Conservation (phyloP, 2,329 filamentous ascomycete species). For the Fusarium torulosum region DNA sequence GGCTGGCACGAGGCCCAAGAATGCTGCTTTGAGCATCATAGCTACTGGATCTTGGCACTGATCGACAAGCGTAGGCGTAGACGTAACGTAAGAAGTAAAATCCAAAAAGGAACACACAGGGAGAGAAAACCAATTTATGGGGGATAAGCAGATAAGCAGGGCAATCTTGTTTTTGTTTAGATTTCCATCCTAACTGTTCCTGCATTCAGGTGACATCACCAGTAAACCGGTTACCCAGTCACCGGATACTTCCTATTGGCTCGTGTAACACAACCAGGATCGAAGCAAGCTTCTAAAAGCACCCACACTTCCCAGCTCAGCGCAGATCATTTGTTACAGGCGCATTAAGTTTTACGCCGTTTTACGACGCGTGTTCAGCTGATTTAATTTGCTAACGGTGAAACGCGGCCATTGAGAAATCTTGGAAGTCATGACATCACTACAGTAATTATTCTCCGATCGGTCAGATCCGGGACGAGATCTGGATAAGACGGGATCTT, state of each 20-base stretch:
- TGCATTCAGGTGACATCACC: constrained; percentile 41
- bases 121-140: constrained; percentile 1
- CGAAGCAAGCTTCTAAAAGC: constrained; percentile 30
- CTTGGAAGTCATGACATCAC: constrained; percentile 38
- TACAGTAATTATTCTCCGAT: constrained; percentile 7
- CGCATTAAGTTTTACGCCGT: constrained; percentile 15
- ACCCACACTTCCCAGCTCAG: constrained; percentile 6
- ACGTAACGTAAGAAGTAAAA: neutral
- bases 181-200: constrained; percentile 30
- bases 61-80: neutral
- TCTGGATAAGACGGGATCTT: constrained; percentile 5
- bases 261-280: constrained; percentile 11
- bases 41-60: neutral
- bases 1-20: constrained; percentile 43
- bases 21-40: constrained; percentile 37
- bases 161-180: constrained; percentile 29
- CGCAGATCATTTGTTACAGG: constrained; percentile 24
- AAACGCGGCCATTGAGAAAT: constrained; percentile 5
- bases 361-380: constrained; percentile 1
- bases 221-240: constrained; percentile 13
- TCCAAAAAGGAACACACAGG: constrained; percentile 6
- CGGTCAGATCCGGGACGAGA: constrained; percentile 18
- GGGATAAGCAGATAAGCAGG: neutral
- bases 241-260: constrained; percentile 29
- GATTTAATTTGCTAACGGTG: constrained; percentile 1